A percentile compares a stretch with the other conserved stretches of the same genome.
phyloP scores from a whole-genome alignment of 768 basidiomycete genomes.

The Galerina marginata region DNA sequence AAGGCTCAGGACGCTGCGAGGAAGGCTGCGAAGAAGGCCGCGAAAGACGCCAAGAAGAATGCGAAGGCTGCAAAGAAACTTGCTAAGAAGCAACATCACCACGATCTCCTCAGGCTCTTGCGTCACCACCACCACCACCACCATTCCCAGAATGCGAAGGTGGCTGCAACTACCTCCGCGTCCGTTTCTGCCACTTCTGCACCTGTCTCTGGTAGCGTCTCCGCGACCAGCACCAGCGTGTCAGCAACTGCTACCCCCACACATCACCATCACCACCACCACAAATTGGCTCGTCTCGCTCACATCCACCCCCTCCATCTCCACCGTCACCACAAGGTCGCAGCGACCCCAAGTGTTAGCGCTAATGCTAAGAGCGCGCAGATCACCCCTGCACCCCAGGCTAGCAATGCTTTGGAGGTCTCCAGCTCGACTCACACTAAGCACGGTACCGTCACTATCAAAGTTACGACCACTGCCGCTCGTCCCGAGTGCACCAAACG shows the following conservation, averaged over 20 bases:
- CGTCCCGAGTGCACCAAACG: slow-evolving; percentile 28
- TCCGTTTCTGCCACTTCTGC: slow-evolving; percentile 1
- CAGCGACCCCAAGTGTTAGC: slow-evolving; percentile 3
- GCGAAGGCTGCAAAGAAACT: not conserved
- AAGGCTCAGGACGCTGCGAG: slow-evolving; percentile 18
- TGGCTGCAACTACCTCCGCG: not conserved
- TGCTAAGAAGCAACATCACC: not conserved
- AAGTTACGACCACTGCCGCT: slow-evolving; percentile 26
- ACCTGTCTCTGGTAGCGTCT: slow-evolving; percentile 9
- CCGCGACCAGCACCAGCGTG: slow-evolving; percentile 11
- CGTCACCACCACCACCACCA: slow-evolving; percentile 4
- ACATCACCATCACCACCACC: slow-evolving; percentile 6
- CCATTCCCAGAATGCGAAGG: slow-evolving; percentile 6
- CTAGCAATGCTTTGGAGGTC: slow-evolving; percentile 10
- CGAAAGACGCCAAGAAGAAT: slow-evolving; percentile 4
- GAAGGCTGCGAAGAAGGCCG: slow-evolving; percentile 18
- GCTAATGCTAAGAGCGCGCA: slow-evolving; percentile 6
- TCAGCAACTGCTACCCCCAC: slow-evolving; percentile 10
- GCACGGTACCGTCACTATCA: slow-evolving; percentile 28
- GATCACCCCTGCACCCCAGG: slow-evolving; percentile 21
- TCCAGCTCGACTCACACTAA: slow-evolving; percentile 21
- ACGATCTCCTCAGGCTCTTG: not conserved
- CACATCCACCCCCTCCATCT: slow-evolving; percentile 8
- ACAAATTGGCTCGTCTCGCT: slow-evolving; percentile 1
- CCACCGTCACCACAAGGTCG: slow-evolving; percentile 13